Conservation (phyloP, 2,329 filamentous ascomycete genomes). For the Xylariaceae sp. region DNA sequence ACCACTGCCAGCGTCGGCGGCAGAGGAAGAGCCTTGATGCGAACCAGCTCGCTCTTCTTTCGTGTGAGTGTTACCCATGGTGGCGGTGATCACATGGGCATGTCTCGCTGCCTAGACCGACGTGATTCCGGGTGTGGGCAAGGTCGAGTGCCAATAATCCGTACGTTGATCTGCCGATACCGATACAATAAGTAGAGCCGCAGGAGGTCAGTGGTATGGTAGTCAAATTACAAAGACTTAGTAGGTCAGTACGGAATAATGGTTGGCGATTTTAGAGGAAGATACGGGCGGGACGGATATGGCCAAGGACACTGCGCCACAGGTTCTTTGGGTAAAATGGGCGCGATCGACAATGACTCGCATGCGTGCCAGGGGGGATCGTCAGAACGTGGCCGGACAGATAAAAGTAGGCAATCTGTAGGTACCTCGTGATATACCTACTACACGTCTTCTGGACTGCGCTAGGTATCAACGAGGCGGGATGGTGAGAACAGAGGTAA, state of each 20-base stretch:
- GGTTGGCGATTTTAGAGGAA: background rate
- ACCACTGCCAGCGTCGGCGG: slow-evolving; percentile 7
- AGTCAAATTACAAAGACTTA: background rate
- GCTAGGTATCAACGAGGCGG: background rate
- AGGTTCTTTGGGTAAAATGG: slow-evolving; percentile 5
- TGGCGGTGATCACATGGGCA: background rate
- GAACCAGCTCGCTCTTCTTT: slow-evolving; percentile 15
- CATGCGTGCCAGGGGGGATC: slow-evolving; percentile 3
- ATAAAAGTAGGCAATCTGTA: background rate
- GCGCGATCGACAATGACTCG: slow-evolving; percentile 8
- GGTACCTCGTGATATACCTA: background rate
- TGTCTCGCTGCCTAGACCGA: background rate
- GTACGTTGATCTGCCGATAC: background rate
- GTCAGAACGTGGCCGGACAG: background rate
- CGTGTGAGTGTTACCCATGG: slow-evolving; percentile 19
- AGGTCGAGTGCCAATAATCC: background rate
- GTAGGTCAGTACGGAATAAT: background rate
- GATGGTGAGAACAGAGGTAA: background rate
- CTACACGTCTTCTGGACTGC: background rate
- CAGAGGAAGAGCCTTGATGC: slow-evolving; percentile 5
- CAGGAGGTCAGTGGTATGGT: no score
- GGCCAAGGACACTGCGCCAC: background rate
- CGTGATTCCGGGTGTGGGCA: background rate
- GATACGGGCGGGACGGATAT: background rate
- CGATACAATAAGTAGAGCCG: background rate